Conservation (phyloP, 768 basidiomycete species). For the Rhizopogon roseolus region DNA sequence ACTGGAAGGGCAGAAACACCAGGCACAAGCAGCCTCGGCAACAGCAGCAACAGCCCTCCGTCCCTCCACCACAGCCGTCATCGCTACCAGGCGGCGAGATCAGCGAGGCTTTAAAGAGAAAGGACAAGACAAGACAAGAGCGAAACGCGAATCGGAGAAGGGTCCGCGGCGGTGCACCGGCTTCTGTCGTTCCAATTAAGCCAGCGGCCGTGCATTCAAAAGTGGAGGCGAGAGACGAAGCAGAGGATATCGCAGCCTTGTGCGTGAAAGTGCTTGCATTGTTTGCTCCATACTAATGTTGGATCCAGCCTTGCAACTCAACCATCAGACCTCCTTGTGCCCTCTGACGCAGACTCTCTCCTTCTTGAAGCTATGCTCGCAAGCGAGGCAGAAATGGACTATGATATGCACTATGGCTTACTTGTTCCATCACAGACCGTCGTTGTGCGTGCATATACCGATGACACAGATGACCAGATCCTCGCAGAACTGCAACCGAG, state of each 20-base stretch:
- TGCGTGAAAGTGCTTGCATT: conserved; percentile 27
- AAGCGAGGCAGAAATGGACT: conserved; percentile 46
- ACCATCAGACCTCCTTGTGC: conserved; percentile 8
- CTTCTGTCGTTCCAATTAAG: conserved; percentile 6
- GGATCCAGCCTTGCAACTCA: conserved; percentile 15
- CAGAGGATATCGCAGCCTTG: conserved; percentile 51
- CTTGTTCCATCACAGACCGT: conserved; percentile 75
- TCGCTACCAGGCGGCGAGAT: conserved; percentile 34
- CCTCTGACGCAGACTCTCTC: conserved; percentile 15
- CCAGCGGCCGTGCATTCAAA: conserved; percentile 5
- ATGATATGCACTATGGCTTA: conserved; percentile 77
- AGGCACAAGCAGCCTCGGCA: conserved; percentile 16
- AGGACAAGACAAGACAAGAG: conserved; percentile 61
- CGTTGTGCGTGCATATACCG: conserved; percentile 82
- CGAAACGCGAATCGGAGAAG: conserved; percentile 63
- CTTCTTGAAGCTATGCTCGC: conserved; percentile 21
- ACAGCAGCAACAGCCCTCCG: not conserved
- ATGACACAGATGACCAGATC: conserved; percentile 88
- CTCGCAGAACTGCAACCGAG: conserved; percentile 83
- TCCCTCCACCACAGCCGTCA: conserved; percentile 11
- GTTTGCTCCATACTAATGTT: not conserved
- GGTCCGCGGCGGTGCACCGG: conserved; percentile 66
- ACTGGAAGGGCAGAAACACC: conserved; percentile 64
- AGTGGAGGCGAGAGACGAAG: conserved; percentile 15
- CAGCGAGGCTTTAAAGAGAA: conserved; percentile 74